Percentiles rank a stretch among this genome's conserved stretches.
These are phyloP conservation scores for Cercospora sp. DNA, from an alignment of 2,329 filamentous ascomycete genomes.

Conservation along the genomic window DNA sequence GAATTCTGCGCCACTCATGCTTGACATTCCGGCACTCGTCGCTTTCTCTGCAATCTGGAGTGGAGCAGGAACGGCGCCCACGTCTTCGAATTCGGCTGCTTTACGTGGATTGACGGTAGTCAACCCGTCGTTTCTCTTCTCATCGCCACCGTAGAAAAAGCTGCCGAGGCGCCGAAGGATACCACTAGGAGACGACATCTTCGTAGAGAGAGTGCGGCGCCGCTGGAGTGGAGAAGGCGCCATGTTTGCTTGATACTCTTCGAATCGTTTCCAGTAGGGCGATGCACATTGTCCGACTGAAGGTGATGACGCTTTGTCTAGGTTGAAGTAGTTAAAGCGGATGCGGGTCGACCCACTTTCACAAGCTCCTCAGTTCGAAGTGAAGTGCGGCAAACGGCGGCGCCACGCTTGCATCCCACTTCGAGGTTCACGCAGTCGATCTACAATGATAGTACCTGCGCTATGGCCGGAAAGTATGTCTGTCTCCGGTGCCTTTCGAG, in stretches of 20 bases:
- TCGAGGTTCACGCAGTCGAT: background rate
- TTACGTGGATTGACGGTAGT: background rate
- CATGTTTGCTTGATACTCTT: background rate
- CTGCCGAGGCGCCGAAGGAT: background rate
- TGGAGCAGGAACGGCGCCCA: background rate
- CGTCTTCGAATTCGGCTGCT: background rate
- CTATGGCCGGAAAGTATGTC: background rate
- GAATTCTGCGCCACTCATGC: background rate
- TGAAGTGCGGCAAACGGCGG: background rate
- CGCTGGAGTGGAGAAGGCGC: background rate
- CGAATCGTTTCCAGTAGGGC: background rate
- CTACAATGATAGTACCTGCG: background rate
- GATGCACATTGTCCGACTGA: background rate
- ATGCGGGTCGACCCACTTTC: background rate
- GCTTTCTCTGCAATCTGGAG: background rate
- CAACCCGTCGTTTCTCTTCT: background rate
- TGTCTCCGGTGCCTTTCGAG: background rate
- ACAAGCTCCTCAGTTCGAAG: background rate
- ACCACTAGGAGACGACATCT: background rate
- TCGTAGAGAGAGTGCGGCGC: background rate
- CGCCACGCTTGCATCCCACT: background rate
- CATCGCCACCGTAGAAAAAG: background rate
- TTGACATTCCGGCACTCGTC: background rate
- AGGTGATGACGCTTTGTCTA: background rate
- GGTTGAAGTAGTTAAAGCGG: background rate